These are phyloP conservation scores for Penicillium sclerotigenum DNA, from an alignment of 2,329 filamentous ascomycete genomes.

Conservation along the genomic window DNA sequence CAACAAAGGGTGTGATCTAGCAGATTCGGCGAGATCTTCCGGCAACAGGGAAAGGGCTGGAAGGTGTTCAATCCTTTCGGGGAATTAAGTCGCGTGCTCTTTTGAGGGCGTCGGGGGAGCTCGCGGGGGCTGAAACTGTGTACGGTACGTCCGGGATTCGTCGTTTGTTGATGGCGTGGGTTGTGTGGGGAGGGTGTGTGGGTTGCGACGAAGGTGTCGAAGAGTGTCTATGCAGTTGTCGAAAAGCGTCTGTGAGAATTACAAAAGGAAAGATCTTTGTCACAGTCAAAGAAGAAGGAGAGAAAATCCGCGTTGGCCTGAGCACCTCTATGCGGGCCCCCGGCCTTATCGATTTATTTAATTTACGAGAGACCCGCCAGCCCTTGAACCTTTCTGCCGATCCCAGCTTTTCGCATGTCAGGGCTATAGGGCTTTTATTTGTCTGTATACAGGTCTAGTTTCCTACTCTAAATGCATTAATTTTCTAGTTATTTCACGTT, in stretches of 20 bases:
- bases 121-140: background rate
- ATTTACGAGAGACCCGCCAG: conserved; percentile 1
- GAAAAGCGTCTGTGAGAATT: background rate
- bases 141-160: background rate
- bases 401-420: background rate
- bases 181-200: background rate
- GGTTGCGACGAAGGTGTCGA: background rate
- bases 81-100: conserved; percentile 5
- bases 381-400: background rate
- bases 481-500: background rate
- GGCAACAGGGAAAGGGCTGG: background rate
- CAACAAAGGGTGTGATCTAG: background rate
- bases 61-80: background rate
- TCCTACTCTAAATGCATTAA: background rate
- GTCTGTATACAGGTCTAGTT: background rate
- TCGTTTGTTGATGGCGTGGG: background rate
- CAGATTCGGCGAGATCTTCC: background rate
- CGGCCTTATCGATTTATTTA: conserved; percentile 19
- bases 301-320: conserved; percentile 18
- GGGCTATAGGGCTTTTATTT: background rate
- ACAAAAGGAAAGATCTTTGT: background rate
- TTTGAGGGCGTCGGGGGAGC: background rate
- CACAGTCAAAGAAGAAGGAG: conserved; percentile 2
- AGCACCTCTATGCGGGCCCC: conserved; percentile 23
- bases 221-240: background rate